phyloP scores from a whole-genome alignment of 2,329 filamentous ascomycete genomes.

The Aspergillus pseudoterreus region DNA sequence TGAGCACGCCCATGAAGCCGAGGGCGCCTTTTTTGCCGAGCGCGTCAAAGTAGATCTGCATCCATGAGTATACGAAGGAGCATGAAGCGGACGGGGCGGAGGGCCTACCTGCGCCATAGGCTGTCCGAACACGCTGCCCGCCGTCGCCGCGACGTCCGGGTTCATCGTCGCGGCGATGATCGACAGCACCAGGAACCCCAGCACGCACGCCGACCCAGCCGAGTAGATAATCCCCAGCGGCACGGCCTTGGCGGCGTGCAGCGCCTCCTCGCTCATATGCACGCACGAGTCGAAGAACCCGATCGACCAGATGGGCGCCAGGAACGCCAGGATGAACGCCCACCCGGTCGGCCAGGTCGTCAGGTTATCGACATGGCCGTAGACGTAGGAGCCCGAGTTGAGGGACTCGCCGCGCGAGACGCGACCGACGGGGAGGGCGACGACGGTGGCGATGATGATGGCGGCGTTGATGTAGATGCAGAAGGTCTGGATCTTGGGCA shows the following conservation, averaged over 20 bases:
- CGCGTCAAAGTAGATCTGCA: slow-evolving; percentile 57
- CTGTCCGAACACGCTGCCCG: slow-evolving; percentile 53
- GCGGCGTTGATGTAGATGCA: slow-evolving; percentile 55
- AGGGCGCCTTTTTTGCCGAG: slow-evolving; percentile 58
- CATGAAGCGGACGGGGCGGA: too few species aligned
- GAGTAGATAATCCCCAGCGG: slow-evolving; percentile 59
- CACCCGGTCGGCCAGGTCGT: slow-evolving; percentile 57
- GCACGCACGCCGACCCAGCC: slow-evolving; percentile 48
- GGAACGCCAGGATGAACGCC: slow-evolving; percentile 59
- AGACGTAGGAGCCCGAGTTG: slow-evolving; percentile 49
- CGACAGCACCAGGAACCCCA: slow-evolving; percentile 57
- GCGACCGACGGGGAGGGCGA: slow-evolving; percentile 54
- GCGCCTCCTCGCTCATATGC: slow-evolving; percentile 60
- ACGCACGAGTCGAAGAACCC: slow-evolving; percentile 55
- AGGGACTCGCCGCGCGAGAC: slow-evolving; percentile 22
- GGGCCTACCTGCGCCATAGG: slow-evolving; percentile 50
- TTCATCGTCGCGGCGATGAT: slow-evolving; percentile 57
- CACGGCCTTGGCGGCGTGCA: slow-evolving; percentile 57
- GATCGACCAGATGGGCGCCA: slow-evolving; percentile 60
- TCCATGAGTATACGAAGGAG: neutral
- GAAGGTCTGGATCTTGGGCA: slow-evolving; percentile 57
- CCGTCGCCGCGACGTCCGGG: slow-evolving; percentile 48
- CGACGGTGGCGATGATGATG: slow-evolving; percentile 54
- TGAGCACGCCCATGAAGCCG: slow-evolving; percentile 56
- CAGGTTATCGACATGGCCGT: slow-evolving; percentile 54